These are phyloP conservation scores for Eucalyptus sideroxylon DNA, from an alignment of 345 rosid species.

Conservation along the genomic window DNA sequence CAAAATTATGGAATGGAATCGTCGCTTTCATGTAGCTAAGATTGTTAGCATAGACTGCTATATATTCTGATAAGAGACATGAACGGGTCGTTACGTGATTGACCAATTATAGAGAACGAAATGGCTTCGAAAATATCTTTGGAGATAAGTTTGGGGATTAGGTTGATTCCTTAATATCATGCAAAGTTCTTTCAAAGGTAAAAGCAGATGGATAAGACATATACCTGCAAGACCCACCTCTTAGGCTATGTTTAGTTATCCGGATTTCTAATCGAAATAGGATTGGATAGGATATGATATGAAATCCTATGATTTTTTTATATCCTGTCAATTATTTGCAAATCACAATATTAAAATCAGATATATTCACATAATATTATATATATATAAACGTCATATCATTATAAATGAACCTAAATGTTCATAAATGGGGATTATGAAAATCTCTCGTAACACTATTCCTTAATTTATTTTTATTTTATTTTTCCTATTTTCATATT, in stretches of 20 bases:
- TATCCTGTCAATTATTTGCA: fast-evolving
- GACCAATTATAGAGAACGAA: not conserved
- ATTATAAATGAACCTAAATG: too few relatives aligned
- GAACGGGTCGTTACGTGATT: not conserved
- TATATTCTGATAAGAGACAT: not conserved
- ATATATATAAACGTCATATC: too few relatives aligned
- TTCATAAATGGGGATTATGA: too few relatives aligned
- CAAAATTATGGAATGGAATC: not conserved
- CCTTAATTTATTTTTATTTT: too few relatives aligned
- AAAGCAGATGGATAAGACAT: not conserved
- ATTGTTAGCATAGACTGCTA: not conserved
- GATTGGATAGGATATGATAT: fast-evolving
- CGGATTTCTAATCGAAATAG: too few relatives aligned
- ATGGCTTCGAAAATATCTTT: not conserved
- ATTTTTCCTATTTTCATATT: too few relatives aligned
- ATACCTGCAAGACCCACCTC: not conserved
- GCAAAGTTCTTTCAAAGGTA: not conserved
- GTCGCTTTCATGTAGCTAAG: not conserved
- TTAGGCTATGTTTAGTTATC: too few relatives aligned
- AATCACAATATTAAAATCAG: too few relatives aligned
- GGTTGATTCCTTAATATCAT: not conserved
- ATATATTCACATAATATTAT: too few relatives aligned
- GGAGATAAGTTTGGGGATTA: not conserved
- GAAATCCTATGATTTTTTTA: too few relatives aligned
- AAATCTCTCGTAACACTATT: too few relatives aligned